Evolutionary conservation across 306 rosid genomes (phyloP), one percentile per base, ranked within the genome.

Genomic region (Pterocarpus santalinus): DNA sequence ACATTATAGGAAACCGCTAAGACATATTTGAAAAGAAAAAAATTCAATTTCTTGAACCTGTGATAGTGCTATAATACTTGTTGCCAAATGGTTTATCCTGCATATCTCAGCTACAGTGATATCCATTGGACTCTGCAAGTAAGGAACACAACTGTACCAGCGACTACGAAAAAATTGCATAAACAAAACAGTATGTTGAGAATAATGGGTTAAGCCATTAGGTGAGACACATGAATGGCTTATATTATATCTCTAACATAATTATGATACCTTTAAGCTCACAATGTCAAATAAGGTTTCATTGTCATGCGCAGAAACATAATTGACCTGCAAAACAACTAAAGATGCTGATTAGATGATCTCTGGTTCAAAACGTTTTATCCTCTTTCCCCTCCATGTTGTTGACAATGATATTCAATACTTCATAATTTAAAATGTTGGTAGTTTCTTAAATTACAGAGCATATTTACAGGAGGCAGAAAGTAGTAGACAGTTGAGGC

Each of bases 281-380:
- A 95, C 87, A 13, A 89, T 86, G 92, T 95, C 98, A 85, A 95
- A 95, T 33, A 95, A 83, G 76, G 97, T 93, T 83, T 95, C 97
- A 61, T 95, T 93, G 83, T 93, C 97, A 86, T 95, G 99, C 68
- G 98, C 98, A 57, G 97, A 93, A 88, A 85, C 99, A 79, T 93
- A 93, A 85, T 93, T 95, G 61, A 95, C 76, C 99, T 95, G 90
- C 80, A 90, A 86, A 85, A 81, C 70, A 80, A 76, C 58, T 3
- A 56, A 77, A 57, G 71, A 53, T 41, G 34, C 46, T 75, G 83
- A 80, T 77, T 62, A 65, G 70, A 78, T 51, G 78, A 60, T 67
- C 49, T 56, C 12, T 17, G 5, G 3, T 44, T 77, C 64, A 63
- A 63, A 83, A 44, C 7, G 30, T 41, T 55, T 11, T 66, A 58